Evolutionary conservation across 78 protist genomes (phyloP).

Genomic region (Polysphondylium violaceum): DNA sequence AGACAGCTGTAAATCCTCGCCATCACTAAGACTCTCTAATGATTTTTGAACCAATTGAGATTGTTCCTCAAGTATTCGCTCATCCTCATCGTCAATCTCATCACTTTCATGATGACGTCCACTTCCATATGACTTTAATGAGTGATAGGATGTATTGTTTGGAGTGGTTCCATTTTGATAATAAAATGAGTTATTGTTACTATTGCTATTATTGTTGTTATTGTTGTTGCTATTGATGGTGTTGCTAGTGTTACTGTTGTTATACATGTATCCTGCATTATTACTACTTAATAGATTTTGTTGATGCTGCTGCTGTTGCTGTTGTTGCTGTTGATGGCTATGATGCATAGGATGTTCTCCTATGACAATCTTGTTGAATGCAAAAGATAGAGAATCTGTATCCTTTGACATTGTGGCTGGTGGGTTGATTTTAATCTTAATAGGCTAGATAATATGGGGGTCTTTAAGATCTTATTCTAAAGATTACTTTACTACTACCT

Average conservation of each 20-base stretch:
- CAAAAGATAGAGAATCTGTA: neutral
- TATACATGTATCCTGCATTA: neutral
- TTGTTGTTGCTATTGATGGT: conserved; percentile 10
- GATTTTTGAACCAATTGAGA: conserved; percentile 57
- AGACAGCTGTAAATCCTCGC: conserved; percentile 20
- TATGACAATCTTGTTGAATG: neutral
- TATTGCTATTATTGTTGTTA: conserved; percentile 6
- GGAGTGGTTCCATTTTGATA: neutral
- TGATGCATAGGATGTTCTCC: neutral
- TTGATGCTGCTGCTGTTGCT: neutral
- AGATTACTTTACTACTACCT: no score
- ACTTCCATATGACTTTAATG: neutral
- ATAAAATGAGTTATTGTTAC: neutral
- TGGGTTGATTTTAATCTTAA: neutral
- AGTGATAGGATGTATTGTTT: neutral
- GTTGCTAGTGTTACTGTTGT: neutral
- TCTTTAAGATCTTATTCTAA: conserved; percentile 37
- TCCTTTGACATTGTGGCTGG: neutral
- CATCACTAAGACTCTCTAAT: conserved; percentile 47
- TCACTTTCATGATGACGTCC: neutral
- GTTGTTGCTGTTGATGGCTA: neutral
- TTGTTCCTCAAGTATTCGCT: conserved; percentile 37
- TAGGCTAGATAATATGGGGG: neutral
- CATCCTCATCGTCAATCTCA: conserved; percentile 33
- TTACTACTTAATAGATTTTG: neutral